Evolutionary conservation across 352 stramenopile species (phyloP), one percentile per base, ranked within the genome.

Genomic region (Globisporangium carolinianum): DNA sequence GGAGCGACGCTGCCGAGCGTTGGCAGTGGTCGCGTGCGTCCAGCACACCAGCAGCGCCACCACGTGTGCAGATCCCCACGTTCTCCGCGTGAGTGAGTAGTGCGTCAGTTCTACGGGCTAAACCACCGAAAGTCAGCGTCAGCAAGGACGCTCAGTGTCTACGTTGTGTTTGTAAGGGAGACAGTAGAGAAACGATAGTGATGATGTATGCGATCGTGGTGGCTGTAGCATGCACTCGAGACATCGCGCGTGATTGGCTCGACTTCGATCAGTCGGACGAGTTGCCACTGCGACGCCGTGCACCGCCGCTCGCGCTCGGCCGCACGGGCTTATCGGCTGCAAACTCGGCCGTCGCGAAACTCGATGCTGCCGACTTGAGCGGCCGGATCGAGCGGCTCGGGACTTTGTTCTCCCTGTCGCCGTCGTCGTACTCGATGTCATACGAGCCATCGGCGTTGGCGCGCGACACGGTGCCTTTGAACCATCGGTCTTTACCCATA

Each of bases 351-450:
- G 68, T 47, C 37, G 83, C 86, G 49, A 69, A 87, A 42, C 83
- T 88, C 32, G 61, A 54, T 35, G 56, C 45, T 35, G 56, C 45
- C 32, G 56, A 52, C 35, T 61, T 55, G 17, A 61, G 37, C 17
- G 63, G 75, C 9, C 67, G 62, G 53, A 80, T 43, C 17, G 70
- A 60, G 50, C 41, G 53, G 18, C 47, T 61, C 4, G 15, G 46
- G n/a, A 60, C 46, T 47, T 38, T 53, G 55, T 60, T 63, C 54
- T 89, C 78, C 57, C 88, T 83, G 47, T 86, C 79, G 15, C 79
- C 80, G 42, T 86, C 79, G 47, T 90, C 76, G 45, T 88, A 87
- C 42, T 78, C 59, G 43, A 84, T 75, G 53, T 87, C 68, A 37
- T 68, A 85, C 12, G 76, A 81, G 17, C 74, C 72, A 51, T 88